Conservation (phyloP, 75 land plant species). For the Pinus albicaulis region DNA sequence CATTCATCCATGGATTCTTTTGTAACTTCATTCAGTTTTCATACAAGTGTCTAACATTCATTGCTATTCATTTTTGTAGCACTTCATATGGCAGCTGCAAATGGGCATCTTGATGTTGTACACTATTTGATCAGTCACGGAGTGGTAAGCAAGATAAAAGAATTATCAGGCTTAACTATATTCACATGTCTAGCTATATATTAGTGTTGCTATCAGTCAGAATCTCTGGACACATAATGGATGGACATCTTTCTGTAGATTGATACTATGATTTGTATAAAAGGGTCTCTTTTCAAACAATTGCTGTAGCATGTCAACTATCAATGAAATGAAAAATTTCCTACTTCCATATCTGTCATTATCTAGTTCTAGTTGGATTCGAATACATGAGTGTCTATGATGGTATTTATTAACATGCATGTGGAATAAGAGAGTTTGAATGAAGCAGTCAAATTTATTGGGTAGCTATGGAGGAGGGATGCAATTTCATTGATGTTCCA, state of each 20-base stretch:
- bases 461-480: neutral
- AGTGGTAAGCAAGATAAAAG: slow-evolving; percentile 51
- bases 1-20: too few relatives aligned
- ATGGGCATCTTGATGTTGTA: slow-evolving; percentile 87
- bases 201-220: neutral
- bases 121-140: slow-evolving; percentile 65
- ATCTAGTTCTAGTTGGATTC: neutral
- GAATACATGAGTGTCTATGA: neutral
- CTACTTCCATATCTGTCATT: neutral
- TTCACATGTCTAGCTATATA: neutral
- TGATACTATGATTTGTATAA: neutral
- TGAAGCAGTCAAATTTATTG: neutral
- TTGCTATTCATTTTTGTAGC: slow-evolving; percentile 40
- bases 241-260: neutral
- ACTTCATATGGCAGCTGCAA: slow-evolving; percentile 98
- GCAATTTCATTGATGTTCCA: neutral
- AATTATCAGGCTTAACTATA: neutral
- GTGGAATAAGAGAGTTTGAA: neutral
- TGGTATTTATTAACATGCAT: neutral
- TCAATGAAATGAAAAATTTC: neutral
- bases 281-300: neutral
- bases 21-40: too few relatives aligned
- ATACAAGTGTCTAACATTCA: too few relatives aligned
- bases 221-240: neutral
- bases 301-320: neutral